Conservation (phyloP, 805 yeast genomes). For the Lachancea fermentati region DNA sequence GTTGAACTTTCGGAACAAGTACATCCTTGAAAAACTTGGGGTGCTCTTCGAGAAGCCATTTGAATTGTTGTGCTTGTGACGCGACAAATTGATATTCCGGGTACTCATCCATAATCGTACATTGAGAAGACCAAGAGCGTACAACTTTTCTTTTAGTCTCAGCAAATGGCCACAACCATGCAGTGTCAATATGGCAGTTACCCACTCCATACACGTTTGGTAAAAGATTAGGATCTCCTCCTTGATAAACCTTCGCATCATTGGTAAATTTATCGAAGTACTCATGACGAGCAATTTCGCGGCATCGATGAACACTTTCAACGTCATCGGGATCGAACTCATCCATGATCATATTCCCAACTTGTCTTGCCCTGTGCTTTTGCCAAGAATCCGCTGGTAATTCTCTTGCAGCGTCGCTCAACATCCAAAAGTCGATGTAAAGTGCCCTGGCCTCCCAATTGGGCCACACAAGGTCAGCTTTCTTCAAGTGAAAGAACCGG, state of each 20-base stretch:
- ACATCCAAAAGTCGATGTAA: constrained; percentile 76
- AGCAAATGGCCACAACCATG: constrained; percentile 99
- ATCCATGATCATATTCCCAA: constrained; percentile 81
- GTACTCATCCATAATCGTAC: constrained; percentile 74
- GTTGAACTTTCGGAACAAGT: constrained; percentile 53
- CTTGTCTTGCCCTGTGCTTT: constrained; percentile 71
- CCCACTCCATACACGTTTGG: constrained; percentile 80
- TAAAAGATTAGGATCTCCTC: constrained; percentile 31
- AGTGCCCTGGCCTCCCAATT: constrained; percentile 74
- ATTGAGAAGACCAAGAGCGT: constrained; percentile 92
- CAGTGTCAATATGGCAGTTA: constrained; percentile 95
- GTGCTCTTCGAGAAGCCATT: constrained; percentile 84
- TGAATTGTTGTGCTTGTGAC: constrained; percentile 92
- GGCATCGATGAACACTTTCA: constrained; percentile 51
- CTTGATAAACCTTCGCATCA: constrained; percentile 56
- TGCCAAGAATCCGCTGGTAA: constrained; percentile 71
- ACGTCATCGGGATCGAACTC: constrained; percentile 69
- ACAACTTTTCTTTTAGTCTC: constrained; percentile 91
- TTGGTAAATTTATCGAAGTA: constrained; percentile 65
- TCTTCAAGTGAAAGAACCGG: constrained; percentile 58
- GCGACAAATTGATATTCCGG: constrained; percentile 95
- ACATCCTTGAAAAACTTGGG: constrained; percentile 69
- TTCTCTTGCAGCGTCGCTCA: constrained; percentile 90
- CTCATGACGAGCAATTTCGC: constrained; percentile 52
- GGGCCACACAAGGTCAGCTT: constrained; percentile 78